These are phyloP conservation scores for Xerocomus brunneocitrinus DNA, from an alignment of 768 basidiomycete genomes.

Conservation along the genomic window DNA sequence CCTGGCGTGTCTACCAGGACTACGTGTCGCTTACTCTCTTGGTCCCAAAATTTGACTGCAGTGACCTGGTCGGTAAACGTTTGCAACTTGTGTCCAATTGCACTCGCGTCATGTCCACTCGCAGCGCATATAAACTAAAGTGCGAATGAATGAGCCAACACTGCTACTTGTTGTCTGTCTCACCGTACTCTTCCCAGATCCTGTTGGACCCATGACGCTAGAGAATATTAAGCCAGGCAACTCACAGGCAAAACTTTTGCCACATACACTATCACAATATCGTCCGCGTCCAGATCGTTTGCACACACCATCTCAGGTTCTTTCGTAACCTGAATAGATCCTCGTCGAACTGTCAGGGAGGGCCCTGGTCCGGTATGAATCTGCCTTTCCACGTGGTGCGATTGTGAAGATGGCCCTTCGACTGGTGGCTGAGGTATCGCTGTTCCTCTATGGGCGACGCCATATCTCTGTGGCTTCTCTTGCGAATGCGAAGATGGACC, in stretches of 20 bases:
- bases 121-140: slow-evolving; percentile 12
- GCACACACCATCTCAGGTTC: background rate
- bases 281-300: background rate
- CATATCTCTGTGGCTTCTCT: no score
- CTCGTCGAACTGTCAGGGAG: background rate
- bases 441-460: no score
- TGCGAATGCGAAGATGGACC: no score
- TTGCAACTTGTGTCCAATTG: slow-evolving; percentile 7
- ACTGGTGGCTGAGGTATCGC: no score
- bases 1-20: slow-evolving; percentile 26
- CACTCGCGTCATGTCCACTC: background rate
- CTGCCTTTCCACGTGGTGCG: background rate
- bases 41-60: slow-evolving; percentile 4
- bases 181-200: slow-evolving; percentile 13
- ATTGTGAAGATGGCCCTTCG: no score
- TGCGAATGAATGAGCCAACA: background rate
- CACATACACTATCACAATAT: background rate
- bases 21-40: background rate
- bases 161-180: background rate
- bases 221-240: background rate
- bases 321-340: background rate
- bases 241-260: background rate
- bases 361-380: background rate
- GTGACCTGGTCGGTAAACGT: slow-evolving; percentile 6
- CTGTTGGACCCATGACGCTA: slow-evolving; percentile 20